Evolutionary conservation across 306 rosid species (phyloP).

Genomic region (Mucuna pruriens): DNA sequence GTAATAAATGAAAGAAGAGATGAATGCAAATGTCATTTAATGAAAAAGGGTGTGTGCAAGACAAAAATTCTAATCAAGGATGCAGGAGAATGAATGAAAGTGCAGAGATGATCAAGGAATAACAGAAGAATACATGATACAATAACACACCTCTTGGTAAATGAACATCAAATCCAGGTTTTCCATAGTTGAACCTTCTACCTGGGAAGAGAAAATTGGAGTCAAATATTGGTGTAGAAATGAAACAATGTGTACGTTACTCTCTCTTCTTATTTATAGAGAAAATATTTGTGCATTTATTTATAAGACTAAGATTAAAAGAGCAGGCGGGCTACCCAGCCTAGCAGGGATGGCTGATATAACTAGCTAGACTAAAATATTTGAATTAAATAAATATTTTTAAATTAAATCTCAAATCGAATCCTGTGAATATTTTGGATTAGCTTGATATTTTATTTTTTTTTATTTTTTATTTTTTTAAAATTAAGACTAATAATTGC

Average conservation of each 20-base stretch:
- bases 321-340: too few species aligned
- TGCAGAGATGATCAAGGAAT: background rate
- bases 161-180: conserved; percentile 54
- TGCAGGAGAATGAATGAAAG: conserved; percentile 4
- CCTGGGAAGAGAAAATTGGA: conserved; percentile 19
- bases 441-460: too few species aligned
- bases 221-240: background rate
- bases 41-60: background rate
- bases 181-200: conserved; percentile 54
- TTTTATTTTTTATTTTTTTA: too few species aligned
- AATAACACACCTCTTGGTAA: conserved; percentile 61
- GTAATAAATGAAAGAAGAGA: conserved; percentile 35
- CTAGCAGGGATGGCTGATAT: too few species aligned
- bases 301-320: conserved; percentile 11
- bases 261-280: conserved; percentile 61
- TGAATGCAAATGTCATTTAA: conserved; percentile 22
- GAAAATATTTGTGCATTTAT: background rate
- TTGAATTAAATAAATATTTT: too few species aligned
- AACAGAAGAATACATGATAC: background rate
- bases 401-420: too few species aligned
- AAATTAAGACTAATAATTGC: too few species aligned
- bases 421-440: too few species aligned
- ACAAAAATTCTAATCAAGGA: background rate
- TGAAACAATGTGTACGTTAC: background rate
- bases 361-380: too few species aligned